Conservation (phyloP, 2,329 filamentous ascomycete species). For the Trichoderma koningii region DNA sequence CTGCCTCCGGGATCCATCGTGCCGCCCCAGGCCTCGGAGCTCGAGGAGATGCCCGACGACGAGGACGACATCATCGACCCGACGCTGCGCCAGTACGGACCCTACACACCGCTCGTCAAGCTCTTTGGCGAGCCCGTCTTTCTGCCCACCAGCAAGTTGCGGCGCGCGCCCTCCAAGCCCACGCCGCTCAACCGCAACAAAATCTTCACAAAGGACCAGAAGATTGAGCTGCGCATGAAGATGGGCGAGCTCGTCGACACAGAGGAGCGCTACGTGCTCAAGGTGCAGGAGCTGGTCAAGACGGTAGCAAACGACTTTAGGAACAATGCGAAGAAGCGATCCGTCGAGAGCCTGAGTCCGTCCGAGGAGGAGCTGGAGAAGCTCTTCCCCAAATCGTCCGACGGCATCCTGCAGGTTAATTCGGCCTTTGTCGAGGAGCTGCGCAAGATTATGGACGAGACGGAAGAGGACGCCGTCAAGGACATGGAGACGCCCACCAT, state of each 20-base stretch:
- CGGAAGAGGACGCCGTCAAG: conserved; percentile 74
- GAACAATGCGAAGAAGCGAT: conserved; percentile 62
- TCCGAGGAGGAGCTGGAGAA: conserved; percentile 70
- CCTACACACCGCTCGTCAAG: conserved; percentile 74
- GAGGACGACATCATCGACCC: conserved; percentile 68
- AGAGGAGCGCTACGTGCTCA: conserved; percentile 89
- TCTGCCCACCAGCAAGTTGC: conserved; percentile 79
- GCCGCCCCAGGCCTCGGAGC: conserved; percentile 61
- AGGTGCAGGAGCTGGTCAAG: conserved; percentile 80
- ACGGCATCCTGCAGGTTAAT: conserved; percentile 80
- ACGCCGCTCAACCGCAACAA: conserved; percentile 76
- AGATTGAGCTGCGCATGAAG: conserved; percentile 81
- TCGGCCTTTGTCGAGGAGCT: conserved; percentile 77
- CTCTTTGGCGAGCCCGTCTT: conserved; percentile 83
- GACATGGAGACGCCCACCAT: conserved; percentile 67
- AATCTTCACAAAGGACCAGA: conserved; percentile 78
- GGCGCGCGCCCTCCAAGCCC: conserved; percentile 83
- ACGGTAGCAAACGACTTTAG: conserved; percentile 80
- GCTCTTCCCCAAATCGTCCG: conserved; percentile 79
- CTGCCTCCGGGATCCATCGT: conserved; percentile 76
- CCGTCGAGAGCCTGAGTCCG: conserved; percentile 66
- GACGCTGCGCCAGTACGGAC: conserved; percentile 69
- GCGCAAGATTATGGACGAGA: conserved; percentile 75
- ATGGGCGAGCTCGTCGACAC: conserved; percentile 90
- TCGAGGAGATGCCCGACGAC: conserved; percentile 61